Evolutionary conservation across 306 rosid species (phyloP), one percentile per base, ranked within the genome.

Genomic region (Cicer judaicum): DNA sequence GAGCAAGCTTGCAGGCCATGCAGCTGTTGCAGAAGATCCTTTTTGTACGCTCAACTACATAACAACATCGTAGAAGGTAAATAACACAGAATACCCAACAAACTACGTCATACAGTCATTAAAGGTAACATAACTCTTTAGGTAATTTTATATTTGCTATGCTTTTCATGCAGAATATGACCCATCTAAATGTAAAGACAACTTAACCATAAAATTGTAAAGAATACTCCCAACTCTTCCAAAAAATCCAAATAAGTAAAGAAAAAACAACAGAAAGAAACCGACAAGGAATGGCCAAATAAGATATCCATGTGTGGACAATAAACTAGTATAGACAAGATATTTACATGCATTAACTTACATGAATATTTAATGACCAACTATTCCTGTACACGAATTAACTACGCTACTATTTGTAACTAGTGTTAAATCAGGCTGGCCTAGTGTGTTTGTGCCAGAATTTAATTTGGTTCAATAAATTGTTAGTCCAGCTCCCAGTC

Each of bases 1-100:
- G 11, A 90, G 93, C 84, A 94, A 84, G 87, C 93, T 94, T 61
- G 95, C 96, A 65, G 81, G 90, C 86, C 92, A 81, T 39, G 85
- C 89, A 42, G 12, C 83, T 64, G 79, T 85, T 72, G 83, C 74
- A 7, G 15, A 64, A 19, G 68, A 84, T 74, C 72, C 85, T 61
- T 81, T 86, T 76, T 46, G 86, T 50, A 8, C 15, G 16, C 73
- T 82, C 78, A 78, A 56, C 93, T 91, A 83, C 77, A 78, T 12
- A 38, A 70, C 36, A 73, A 34, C 74, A 66, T 72, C 82, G 76
- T 84, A 76, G 77, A 54, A 65, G 64, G 14, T 55, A 19, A 60
- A 74, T 47, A 21, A 71, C 80, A 63, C 64, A 57, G 18, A 66
- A 44, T 49, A 83, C 40, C 36, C 36, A 12, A 52, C 69, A 15